Evolutionary conservation across 345 rosid species (phyloP).

Genomic region (rapeseed (Brassica napus)): DNA sequence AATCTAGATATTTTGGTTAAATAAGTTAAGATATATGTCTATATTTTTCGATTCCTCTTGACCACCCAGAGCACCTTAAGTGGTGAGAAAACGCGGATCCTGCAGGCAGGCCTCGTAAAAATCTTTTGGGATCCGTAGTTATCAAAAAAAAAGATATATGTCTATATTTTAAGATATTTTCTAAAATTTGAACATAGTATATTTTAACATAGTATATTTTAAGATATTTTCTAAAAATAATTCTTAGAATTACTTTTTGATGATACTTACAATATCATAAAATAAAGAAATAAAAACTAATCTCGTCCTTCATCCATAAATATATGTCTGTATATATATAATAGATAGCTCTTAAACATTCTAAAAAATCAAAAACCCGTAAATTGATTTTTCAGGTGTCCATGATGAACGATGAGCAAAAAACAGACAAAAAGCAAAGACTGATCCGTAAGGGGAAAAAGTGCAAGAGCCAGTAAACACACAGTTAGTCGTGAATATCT

Average conservation of each 20-base stretch:
- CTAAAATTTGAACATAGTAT: background rate
- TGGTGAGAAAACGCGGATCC: no score
- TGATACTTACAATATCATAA: background rate
- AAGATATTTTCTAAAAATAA: background rate
- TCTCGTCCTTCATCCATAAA: background rate
- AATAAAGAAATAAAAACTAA: background rate
- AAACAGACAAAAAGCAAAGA: background rate
- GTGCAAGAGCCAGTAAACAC: background rate
- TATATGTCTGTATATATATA: background rate
- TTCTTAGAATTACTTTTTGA: background rate
- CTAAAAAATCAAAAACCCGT: background rate
- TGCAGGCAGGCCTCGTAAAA: no score
- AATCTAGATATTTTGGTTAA: background rate
- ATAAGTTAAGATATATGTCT: background rate
- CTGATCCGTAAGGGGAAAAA: background rate
- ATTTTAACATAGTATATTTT: background rate
- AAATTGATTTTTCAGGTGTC: background rate
- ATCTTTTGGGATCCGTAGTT: no score
- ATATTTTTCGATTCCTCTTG: no score
- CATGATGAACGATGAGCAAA: background rate
- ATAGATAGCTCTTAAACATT: background rate
- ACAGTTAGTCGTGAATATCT: background rate
- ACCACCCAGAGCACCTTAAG: no score
- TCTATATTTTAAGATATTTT: no score
- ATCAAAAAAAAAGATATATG: no score